Evolutionary conservation across 208 protist species (phyloP), one percentile per base, ranked within the genome.

Genomic region (Plasmodiophora brassicae): DNA sequence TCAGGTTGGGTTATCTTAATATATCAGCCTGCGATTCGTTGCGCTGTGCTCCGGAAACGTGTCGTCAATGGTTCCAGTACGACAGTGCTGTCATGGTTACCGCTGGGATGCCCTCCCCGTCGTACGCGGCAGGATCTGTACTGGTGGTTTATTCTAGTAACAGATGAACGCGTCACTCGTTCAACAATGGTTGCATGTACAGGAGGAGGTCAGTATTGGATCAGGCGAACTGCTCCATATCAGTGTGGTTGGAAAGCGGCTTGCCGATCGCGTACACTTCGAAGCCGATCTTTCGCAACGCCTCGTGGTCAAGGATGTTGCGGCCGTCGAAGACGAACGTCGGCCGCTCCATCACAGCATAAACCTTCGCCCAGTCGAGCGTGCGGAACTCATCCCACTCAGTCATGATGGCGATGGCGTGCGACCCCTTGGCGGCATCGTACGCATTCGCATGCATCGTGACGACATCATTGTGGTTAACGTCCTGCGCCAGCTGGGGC

Each of bases 341-440:
- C 0, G 97, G 97, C 89, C 97, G 96, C 28, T 90, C 45, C 97
- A 99, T 98, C 5, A 45, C 60, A 1, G 93, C 89, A 89, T 96
- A 98, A 50, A 97, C 93, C 0, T 65, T 87, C 25, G 90, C 0
- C 89, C 95, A 98, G 91, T 98, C 94, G 57, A 96, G 91, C 45
- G 46, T 91, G 85, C 94, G 93, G 92, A 99, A 98, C 91, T 97
- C 96, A 89, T 98, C 95, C 97, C 97, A 99, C 88, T 99, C 97
- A n/a, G 97, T 99, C 32, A 97, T 88, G 57, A 98, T 90, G n/a
- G 95, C 88, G 44, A 98, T 89, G 8, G 96, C 96, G 89, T 97
- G 93, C 43, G 96, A 92, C 41, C 91, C 92, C 22, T 93, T 88
- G 14, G 91, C 90, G 25, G 95, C 94, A 36, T 94, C 92, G 88